These are phyloP conservation scores for Maudiozyma bulderi DNA, from an alignment of 805 yeast genomes.

Conservation along the genomic window DNA sequence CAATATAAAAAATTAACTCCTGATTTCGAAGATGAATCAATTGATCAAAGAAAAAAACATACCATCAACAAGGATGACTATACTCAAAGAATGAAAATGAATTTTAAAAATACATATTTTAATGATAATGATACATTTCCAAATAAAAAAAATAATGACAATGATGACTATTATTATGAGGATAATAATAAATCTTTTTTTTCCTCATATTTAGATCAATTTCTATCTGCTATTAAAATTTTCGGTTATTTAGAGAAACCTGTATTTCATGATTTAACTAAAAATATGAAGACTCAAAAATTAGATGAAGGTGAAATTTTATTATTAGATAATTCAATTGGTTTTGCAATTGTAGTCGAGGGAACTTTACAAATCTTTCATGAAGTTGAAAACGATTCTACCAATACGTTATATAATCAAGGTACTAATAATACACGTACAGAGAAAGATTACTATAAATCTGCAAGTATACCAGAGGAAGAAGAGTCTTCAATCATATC, in stretches of 20 bases:
- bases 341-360: conserved; percentile 87
- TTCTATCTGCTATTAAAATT: conserved; percentile 80
- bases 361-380: conserved; percentile 78
- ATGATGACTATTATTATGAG: not conserved
- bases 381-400: conserved; percentile 33
- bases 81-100: not conserved
- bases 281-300: conserved; percentile 83
- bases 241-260: conserved; percentile 88
- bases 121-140: not conserved
- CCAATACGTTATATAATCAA: not conserved
- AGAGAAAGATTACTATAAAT: conserved; percentile 1
- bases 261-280: conserved; percentile 87
- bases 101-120: not conserved
- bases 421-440: conserved; percentile 6
- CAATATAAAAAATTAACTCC: conserved; percentile 21
- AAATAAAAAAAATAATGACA: not conserved
- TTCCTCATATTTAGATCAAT: conserved; percentile 75
- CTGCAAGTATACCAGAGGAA: not conserved
- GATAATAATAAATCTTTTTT: not conserved
- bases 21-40: conserved; percentile 2
- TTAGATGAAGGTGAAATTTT: conserved; percentile 68
- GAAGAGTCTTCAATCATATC: conserved; percentile 1
- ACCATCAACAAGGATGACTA: not conserved
- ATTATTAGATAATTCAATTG: conserved; percentile 61
- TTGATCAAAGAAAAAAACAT: not conserved